Evolutionary conservation across 2,329 filamentous ascomycete species (phyloP), one percentile per base, ranked within the genome.

Genomic region (Blastomyces silverae): DNA sequence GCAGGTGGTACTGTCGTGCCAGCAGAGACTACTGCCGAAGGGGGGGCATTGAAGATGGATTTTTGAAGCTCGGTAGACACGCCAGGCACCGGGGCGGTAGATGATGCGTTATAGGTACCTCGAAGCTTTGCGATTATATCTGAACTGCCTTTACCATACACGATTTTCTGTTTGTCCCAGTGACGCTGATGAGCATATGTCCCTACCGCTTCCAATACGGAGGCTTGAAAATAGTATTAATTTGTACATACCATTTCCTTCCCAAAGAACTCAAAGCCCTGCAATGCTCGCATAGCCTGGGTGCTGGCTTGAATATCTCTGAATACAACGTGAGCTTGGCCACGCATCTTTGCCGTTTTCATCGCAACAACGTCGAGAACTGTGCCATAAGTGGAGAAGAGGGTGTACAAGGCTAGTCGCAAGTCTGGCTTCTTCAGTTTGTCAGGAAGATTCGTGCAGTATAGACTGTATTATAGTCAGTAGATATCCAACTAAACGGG

Each of bases 321-420:
- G 76, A 92, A 97, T 17, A 94, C 89, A 66, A 99, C 82, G 73
- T 97, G 94, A 67, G 94, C 94, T 78, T 99, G 94, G 2, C 94
- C 94, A 61, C 94, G 89, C 92, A 97, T 97, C 79, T 91, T 91
- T 76, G 83, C 83, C 0, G 91, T 96, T 80, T 92, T 95, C 71
- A 97, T 82, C 39, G 91, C 90, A 60, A 97, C 89, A 25, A 99
- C 86, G 75, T 99, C 94, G 65, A 99, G 85, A 20, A 99, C 89
- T 0, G 91, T 87, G 52, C 94, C 94, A 75, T 96, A 96, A 17
- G 92, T 96, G 13, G 92, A 91, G 77, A 97, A 97, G 15, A 97
- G 84, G 77, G 92, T 90, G 79, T 99, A 99, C 39, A 99, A 84
- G 5, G 89, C 89, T 57, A 91, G 89, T 72, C 92, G 88, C 53